A percentile compares a stretch with the other conserved stretches of the same genome.
phyloP scores from a whole-genome alignment of 2,329 filamentous ascomycete species.

The Volutella citrinella region DNA sequence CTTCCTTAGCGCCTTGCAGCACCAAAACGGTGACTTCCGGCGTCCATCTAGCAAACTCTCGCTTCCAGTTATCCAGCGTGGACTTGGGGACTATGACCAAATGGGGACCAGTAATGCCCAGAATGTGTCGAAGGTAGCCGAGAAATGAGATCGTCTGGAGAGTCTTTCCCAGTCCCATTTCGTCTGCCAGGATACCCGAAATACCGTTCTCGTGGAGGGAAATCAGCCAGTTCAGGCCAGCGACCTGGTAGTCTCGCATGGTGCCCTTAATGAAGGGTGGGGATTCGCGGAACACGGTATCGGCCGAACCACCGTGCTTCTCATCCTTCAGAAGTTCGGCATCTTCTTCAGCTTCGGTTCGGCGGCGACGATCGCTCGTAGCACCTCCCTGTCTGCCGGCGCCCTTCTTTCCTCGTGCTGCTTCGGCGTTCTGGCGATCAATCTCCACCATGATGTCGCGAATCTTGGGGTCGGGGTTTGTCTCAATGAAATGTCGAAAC shows the following conservation, averaged over 20 bases:
- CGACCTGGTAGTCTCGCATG: constrained; percentile 97
- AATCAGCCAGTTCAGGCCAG: constrained; percentile 95
- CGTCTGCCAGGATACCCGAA: constrained; percentile 93
- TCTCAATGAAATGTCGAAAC: constrained; percentile 98
- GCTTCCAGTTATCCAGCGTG: constrained; percentile 96
- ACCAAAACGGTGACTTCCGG: constrained; percentile 94
- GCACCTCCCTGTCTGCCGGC: constrained; percentile 81
- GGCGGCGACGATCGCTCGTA: constrained; percentile 70
- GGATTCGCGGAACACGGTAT: constrained; percentile 91
- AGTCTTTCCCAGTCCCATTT: constrained; percentile 98
- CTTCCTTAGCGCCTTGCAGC: constrained; percentile 91
- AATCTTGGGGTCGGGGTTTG: constrained; percentile 92
- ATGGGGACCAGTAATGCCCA: constrained; percentile 87
- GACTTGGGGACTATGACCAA: constrained; percentile 93
- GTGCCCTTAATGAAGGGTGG: constrained; percentile 82
- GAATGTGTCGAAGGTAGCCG: constrained; percentile 88
- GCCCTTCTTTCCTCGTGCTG: constrained; percentile 67
- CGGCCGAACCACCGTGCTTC: constrained; percentile 78
- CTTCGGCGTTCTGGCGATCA: constrained; percentile 84
- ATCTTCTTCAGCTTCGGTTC: constrained; percentile 97
- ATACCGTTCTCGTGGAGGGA: constrained; percentile 98
- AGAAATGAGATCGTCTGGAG: constrained; percentile 96
- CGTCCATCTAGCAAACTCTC: constrained; percentile 91
- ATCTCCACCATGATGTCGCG: constrained; percentile 93
- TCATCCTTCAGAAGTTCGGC: constrained; percentile 85